Conservation (phyloP, 176 grass and related monocot species). For the Pontederia crassipes region DNA sequence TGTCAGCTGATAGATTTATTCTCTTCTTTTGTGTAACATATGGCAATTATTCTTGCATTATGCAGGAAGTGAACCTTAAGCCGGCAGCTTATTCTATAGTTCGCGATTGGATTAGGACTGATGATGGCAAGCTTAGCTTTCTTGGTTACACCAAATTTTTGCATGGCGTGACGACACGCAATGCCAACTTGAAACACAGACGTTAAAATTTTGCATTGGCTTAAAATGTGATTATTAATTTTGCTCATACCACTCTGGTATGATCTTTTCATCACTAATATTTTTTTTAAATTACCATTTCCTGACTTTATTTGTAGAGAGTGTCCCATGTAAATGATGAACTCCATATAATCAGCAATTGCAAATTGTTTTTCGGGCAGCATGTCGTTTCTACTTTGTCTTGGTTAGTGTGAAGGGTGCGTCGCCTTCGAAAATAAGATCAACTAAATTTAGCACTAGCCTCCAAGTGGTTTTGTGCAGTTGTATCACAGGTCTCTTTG, state of each 20-base stretch:
- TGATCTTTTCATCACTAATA: conserved; percentile 7
- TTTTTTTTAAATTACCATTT: too few species aligned
- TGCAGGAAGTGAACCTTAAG: conserved; percentile 89
- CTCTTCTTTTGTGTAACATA: not conserved
- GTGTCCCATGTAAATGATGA: too few species aligned
- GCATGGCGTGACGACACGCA: conserved; percentile 85
- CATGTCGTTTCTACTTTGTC: too few species aligned
- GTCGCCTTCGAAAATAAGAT: too few species aligned
- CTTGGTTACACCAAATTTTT: conserved; percentile 97
- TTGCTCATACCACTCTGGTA: conserved; percentile 41
- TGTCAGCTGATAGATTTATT: too few species aligned
- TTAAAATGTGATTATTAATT: conserved; percentile 37
- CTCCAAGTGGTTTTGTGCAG: too few species aligned
- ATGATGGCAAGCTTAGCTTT: conserved; percentile 79
- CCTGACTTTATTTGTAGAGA: too few species aligned
- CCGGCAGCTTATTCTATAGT: conserved; percentile 68
- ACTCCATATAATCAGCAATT: too few species aligned
- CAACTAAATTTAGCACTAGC: too few species aligned
- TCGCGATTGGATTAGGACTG: conserved; percentile 74
- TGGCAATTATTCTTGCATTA: not conserved
- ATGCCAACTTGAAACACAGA: conserved; percentile 48
- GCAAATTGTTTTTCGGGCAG: too few species aligned
- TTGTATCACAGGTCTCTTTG: too few species aligned
- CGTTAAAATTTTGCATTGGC: conserved; percentile 27
- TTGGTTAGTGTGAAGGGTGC: too few species aligned